phyloP scores from a whole-genome alignment of 1,284 basidiomycete species.

The Rhodofomes roseus region DNA sequence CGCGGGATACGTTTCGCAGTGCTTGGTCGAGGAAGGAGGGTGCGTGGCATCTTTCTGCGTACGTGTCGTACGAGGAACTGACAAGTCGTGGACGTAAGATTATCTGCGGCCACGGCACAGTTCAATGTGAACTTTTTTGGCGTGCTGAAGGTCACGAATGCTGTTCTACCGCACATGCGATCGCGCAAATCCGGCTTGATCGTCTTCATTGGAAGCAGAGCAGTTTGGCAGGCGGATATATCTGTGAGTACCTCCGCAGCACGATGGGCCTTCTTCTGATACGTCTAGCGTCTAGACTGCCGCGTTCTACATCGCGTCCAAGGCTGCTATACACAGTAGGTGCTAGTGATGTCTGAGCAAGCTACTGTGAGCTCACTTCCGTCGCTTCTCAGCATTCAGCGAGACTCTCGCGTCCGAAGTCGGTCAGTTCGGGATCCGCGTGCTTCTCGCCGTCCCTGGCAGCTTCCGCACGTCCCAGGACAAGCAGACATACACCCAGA shows the following conservation, averaged over 20 bases:
- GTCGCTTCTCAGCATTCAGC: constrained; percentile 20
- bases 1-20: constrained; percentile 41
- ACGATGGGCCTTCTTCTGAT: neutral
- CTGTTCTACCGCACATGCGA: constrained; percentile 28
- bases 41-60: too few species aligned
- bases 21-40: constrained; percentile 34
- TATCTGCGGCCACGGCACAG: neutral
- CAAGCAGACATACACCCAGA: neutral
- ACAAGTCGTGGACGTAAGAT: too few species aligned
- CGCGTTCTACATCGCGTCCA: constrained; percentile 52
- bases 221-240: constrained; percentile 24
- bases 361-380: too few species aligned
- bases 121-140: constrained; percentile 30
- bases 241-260: neutral
- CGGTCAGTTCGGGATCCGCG: constrained; percentile 17
- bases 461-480: constrained; percentile 20
- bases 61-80: too few species aligned
- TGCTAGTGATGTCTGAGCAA: too few species aligned
- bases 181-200: constrained; percentile 26
- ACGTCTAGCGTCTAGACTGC: neutral
- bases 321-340: constrained; percentile 47
- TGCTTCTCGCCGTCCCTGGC: constrained; percentile 22
- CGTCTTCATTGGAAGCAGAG: constrained; percentile 33
- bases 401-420: constrained; percentile 21
- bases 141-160: constrained; percentile 26